Conservation (phyloP, 768 basidiomycete genomes). For the Suillus fuscotomentosus region DNA sequence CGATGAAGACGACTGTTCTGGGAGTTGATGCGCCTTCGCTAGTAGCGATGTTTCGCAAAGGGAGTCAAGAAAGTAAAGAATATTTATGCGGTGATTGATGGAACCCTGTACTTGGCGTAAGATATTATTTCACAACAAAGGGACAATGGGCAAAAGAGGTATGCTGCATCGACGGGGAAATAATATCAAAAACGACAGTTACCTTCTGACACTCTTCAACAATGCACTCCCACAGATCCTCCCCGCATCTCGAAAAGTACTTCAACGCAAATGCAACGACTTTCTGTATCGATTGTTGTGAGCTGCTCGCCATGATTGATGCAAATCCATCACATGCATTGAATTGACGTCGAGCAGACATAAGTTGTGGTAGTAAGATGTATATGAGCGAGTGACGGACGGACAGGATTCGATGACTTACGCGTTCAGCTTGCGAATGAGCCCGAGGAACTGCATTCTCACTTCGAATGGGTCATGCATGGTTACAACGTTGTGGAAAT, state of each 20-base stretch:
- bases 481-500: neutral
- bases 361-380: neutral
- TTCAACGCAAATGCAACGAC: slow-evolving; percentile 85
- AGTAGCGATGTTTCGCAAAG: slow-evolving; percentile 78
- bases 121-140: neutral
- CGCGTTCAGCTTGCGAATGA: slow-evolving; percentile 66
- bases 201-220: slow-evolving; percentile 91
- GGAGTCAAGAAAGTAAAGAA: slow-evolving; percentile 87
- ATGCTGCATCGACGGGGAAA: neutral
- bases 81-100: slow-evolving; percentile 90
- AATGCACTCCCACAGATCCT: slow-evolving; percentile 93
- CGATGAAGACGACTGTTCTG: slow-evolving; percentile 25
- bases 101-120: slow-evolving; percentile 52
- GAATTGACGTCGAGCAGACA: neutral
- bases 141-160: neutral
- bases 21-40: slow-evolving; percentile 52
- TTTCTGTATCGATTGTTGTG: slow-evolving; percentile 86
- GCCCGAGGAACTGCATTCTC: slow-evolving; percentile 62
- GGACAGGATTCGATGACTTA: slow-evolving; percentile 23
- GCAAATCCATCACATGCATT: neutral
- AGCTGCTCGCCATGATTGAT: slow-evolving; percentile 38
- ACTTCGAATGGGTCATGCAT: slow-evolving; percentile 9
- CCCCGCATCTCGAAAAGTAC: slow-evolving; percentile 80
- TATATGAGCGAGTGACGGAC: neutral
- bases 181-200: neutral